Base-by-base conservation (phyloP, 495 filamentous ascomycete species). In the Aspergillus sparsus region DNA sequence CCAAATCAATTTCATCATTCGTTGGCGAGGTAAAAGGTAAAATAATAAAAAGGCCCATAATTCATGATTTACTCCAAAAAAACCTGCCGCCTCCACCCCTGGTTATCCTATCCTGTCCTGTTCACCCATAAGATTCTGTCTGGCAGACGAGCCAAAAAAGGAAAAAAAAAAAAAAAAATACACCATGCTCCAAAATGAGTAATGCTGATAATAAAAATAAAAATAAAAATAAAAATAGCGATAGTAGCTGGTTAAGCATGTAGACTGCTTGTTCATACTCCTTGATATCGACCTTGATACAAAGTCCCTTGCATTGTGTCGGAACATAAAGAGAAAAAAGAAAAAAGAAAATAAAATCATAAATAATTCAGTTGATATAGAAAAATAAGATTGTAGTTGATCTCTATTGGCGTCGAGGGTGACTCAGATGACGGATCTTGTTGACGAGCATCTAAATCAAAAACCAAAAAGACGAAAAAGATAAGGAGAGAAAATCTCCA, bases 121-220 rank as follows among this genome's bases (percentile, higher is more conserved):
- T 47, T 47, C 15, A 15, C 44, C n/a, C n/a, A 27, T 27, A 27
- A 27, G 21, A 27, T 27, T 27, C 21, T 27, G 21, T 27, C 21
- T 27, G 21, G 21, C 21, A 27, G 21, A 47, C 11, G 18, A 21
- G 9, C n/a, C 16, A 18, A 47, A 42, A n/a, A n/a, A 41, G 37
- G 37, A 41, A 41, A 41, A 41, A 39, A 12, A 39, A 41, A 4
- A 21, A 47, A 47, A 47, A 9, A 47, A 47, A 47, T 8, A 15
- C n/a, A 47, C 15, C 44, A 15, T 47, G 44, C 44, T 15, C 44
- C 44, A 47, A 47, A 15, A 47, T 47, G 44, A 7, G 12, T 47
- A 21, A 47, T 47, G 44, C 16, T 47, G 16, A 47, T 5, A 16
- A 46, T 46, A 16, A 16, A 15, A 46, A 46, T 16, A 46, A 46